Evolutionary conservation across 192 early-diverging fungal genomes (phyloP).

Genomic region (Pilaira anomala): DNA sequence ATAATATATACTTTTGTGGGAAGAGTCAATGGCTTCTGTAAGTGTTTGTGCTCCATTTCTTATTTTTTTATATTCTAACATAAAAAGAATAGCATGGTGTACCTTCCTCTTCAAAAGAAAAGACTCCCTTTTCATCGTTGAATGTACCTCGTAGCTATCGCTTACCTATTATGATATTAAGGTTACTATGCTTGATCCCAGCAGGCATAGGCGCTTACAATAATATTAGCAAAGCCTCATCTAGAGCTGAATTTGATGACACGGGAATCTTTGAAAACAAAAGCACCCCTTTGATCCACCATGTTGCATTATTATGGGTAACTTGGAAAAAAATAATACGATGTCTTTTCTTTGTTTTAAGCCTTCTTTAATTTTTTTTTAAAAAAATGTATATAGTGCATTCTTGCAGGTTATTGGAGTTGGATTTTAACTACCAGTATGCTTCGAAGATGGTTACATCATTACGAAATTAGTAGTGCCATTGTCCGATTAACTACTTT

Average conservation of each 20-base stretch:
- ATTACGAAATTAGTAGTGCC: constrained; percentile 51
- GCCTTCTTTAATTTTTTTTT: no score
- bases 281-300: constrained; percentile 41
- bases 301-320: constrained; percentile 44
- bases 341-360: neutral
- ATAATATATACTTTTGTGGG: no score
- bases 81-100: no score
- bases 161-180: constrained; percentile 32
- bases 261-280: constrained; percentile 31
- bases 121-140: constrained; percentile 23
- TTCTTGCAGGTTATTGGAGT: constrained; percentile 56
- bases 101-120: constrained; percentile 10
- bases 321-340: neutral
- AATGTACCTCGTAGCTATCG: constrained; percentile 36
- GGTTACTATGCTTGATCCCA: constrained; percentile 38
- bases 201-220: constrained; percentile 30
- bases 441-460: constrained; percentile 55
- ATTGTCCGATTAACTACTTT: constrained; percentile 51
- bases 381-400: constrained; percentile 45
- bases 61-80: no score
- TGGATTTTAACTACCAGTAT: constrained; percentile 53
- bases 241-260: constrained; percentile 21
- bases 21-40: no score
- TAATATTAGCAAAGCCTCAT: constrained; percentile 26
- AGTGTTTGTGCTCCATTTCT: no score